Evolutionary conservation across 1,139 yeast species (phyloP).

Genomic region (Candida sp.): DNA sequence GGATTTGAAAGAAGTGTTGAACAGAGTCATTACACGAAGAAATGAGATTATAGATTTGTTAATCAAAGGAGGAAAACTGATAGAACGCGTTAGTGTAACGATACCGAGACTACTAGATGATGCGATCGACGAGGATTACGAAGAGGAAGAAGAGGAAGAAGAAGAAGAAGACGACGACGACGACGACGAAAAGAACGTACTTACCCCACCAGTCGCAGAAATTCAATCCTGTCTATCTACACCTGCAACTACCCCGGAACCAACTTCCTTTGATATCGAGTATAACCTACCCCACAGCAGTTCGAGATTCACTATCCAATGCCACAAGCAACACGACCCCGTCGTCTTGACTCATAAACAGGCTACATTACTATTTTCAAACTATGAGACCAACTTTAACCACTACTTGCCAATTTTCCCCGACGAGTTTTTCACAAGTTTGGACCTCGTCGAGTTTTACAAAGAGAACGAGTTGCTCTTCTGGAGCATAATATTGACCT

Average conservation of each 20-base stretch:
- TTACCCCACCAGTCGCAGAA: constrained; percentile 29
- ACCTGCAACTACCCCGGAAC: constrained; percentile 16
- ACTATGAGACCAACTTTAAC: constrained; percentile 37
- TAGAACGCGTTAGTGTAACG: constrained; percentile 8
- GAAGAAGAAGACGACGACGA: background rate
- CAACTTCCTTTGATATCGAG: background rate
- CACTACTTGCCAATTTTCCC: constrained; percentile 47
- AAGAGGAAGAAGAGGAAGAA: background rate
- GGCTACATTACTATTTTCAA: constrained; percentile 31
- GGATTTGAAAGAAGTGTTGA: constrained; percentile 18
- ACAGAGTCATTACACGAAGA: constrained; percentile 24
- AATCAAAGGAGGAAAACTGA: constrained; percentile 20
- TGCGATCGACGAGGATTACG: background rate
- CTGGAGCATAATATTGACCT: constrained; percentile 46
- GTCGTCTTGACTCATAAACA: constrained; percentile 31
- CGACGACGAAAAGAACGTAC: background rate
- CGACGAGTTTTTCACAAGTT: constrained; percentile 33
- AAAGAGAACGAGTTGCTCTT: constrained; percentile 42
- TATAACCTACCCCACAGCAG: constrained; percentile 4
- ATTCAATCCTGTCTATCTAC: constrained; percentile 34
- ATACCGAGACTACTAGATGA: constrained; percentile 6
- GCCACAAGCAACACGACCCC: constrained; percentile 16
- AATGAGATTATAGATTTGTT: constrained; percentile 27
- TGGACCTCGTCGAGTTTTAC: constrained; percentile 24
- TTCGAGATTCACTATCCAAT: constrained; percentile 11